Conservation (phyloP, 2,329 filamentous ascomycete species). For the Trichoderma cornu-damae region DNA sequence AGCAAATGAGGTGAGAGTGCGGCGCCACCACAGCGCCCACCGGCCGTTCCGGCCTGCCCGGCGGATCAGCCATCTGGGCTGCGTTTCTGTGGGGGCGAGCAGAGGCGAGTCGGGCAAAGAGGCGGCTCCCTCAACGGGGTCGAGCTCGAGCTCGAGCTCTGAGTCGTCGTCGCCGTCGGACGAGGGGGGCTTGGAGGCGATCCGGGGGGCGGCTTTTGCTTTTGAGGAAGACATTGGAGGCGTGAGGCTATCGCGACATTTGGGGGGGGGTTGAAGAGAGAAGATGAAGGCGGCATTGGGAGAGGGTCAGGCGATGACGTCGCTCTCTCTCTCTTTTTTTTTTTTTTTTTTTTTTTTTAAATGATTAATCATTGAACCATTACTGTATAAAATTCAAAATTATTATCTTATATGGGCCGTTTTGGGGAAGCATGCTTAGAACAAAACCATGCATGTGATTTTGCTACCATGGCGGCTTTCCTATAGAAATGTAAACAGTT, state of each 20-base stretch:
- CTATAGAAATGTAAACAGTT: too few species aligned
- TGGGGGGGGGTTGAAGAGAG: neutral
- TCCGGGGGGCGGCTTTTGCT: neutral
- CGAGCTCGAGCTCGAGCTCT: conserved; percentile 12
- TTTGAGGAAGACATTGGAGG: neutral
- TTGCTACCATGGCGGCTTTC: too few species aligned
- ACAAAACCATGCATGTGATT: too few species aligned
- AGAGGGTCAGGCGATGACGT: conserved; percentile 7
- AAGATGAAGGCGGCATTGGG: neutral
- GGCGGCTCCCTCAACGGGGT: neutral
- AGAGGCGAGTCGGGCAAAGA: conserved; percentile 17
- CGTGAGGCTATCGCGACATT: conserved; percentile 1
- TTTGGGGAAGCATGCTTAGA: too few species aligned
- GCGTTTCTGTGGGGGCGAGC: conserved; percentile 7
- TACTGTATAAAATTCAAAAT: too few species aligned
- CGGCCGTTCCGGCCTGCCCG: conserved; percentile 5
- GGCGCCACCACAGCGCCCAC: conserved; percentile 8
- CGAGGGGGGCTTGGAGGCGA: neutral
- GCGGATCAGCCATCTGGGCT: conserved; percentile 19
- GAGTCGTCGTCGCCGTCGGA: conserved; percentile 1
- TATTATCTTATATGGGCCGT: too few species aligned
- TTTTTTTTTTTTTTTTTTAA: neutral
- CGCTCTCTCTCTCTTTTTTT: neutral
- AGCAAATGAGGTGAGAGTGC: conserved; percentile 1
- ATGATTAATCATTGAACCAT: too few species aligned